Base-by-base conservation (phyloP, 2,329 filamentous ascomycete species). In the Claviceps maximensis region DNA sequence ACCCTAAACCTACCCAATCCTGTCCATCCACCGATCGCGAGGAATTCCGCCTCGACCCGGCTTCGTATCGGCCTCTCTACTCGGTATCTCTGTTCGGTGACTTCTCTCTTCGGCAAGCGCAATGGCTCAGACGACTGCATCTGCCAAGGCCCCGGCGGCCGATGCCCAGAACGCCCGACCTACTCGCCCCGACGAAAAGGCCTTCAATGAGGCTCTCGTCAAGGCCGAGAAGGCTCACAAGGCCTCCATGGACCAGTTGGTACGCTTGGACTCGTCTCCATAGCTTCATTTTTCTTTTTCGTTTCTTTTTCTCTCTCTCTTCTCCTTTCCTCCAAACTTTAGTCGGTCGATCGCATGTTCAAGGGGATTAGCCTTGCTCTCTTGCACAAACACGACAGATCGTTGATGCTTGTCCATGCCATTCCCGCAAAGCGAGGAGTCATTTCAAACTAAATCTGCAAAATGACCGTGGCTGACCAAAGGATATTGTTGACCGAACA, bases 221-320 rank as follows among this genome's bases (percentile, higher is more conserved):
- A 81, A 86, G 72, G 86, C 86, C 27, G 88, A 97, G 72, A 95
- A 95, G 75, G 88, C 87, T 59, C 85, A 95, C 72, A 77, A 85
- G 65, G 82, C 81, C 51, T 78, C 84, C 48, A 86, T 93, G 74
- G 83, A 87, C 61, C 65, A 64, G 57, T 63, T 72, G 62, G 71
- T 74, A 67, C 52, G 70, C 63, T 51, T 19, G 7, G 12, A 27
- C 1, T n/a, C 7, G 17, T 9, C 5, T n/a, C 8, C 4, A 29
- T 49, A 21, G 36, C 3, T 44, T 7, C 15, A 8, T 23, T 47
- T 44, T 19, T 29, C 17, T 29, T 9, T 15, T 33, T 21, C 9
- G 7, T 25, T 27, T 27, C 3, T 27, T 17, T 45, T 45, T 8
- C 27, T 27, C 15, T 27, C 27, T 10, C n/a, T 12, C 10, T 33